Evolutionary conservation across 352 stramenopile species (phyloP).

Genomic region (Plasmopara halstedii): DNA sequence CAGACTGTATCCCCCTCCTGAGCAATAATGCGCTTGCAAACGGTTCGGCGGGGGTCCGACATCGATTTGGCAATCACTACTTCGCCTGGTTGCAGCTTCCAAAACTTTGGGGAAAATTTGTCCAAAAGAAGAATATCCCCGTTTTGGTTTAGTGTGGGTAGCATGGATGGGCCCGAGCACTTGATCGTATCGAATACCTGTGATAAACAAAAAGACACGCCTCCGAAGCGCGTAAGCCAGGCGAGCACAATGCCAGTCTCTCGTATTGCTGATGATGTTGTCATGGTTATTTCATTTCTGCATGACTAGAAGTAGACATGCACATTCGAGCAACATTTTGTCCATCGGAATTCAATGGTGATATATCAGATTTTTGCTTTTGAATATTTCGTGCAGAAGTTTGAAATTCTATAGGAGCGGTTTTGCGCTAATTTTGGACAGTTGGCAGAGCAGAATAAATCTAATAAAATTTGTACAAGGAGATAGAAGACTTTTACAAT

Average conservation of each 20-base stretch:
- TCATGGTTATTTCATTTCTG: background rate
- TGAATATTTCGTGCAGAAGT: background rate
- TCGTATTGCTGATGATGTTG: slow-evolving; percentile 9
- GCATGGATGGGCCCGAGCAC: slow-evolving; percentile 86
- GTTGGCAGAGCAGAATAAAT: background rate
- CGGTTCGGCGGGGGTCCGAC: slow-evolving; percentile 74
- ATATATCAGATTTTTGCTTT: background rate
- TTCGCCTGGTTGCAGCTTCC: slow-evolving; percentile 61
- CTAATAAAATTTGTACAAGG: background rate
- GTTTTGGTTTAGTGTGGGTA: slow-evolving; percentile 84
- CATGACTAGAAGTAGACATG: background rate
- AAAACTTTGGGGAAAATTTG: slow-evolving; percentile 71
- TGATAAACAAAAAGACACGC: slow-evolving; percentile 60
- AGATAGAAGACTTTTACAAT: background rate
- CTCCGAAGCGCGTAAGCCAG: slow-evolving; percentile 71
- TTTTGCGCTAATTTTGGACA: background rate
- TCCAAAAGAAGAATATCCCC: slow-evolving; percentile 88
- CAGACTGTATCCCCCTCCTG: slow-evolving; percentile 77
- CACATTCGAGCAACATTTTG: background rate
- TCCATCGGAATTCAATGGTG: too few species aligned
- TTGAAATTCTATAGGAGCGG: background rate
- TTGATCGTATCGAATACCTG: slow-evolving; percentile 77
- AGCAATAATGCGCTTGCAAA: slow-evolving; percentile 88
- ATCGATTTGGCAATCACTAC: slow-evolving; percentile 86
- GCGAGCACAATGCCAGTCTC: slow-evolving; percentile 46